Percentiles rank a stretch among this genome's conserved stretches.
phyloP scores from a whole-genome alignment of 129 eudicot genomes.

The Centella asiatica region DNA sequence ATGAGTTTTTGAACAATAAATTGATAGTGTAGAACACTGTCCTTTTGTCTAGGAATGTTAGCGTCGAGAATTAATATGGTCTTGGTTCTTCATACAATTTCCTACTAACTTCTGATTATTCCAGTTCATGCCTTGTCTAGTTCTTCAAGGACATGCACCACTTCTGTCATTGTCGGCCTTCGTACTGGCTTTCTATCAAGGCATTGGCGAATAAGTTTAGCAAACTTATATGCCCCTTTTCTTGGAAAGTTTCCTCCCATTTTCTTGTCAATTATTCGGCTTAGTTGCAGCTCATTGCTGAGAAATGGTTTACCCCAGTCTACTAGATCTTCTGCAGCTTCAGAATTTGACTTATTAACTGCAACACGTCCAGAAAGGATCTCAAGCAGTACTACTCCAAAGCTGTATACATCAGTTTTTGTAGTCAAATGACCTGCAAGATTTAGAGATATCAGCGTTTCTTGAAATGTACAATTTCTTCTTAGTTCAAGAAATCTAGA shows the following conservation, averaged over 20 bases:
- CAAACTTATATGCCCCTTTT: constrained; percentile 29
- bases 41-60: background rate
- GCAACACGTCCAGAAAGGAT: constrained; percentile 36
- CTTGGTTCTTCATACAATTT: background rate
- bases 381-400: constrained; percentile 43
- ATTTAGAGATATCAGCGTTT: background rate
- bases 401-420: constrained; percentile 41
- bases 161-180: constrained; percentile 33
- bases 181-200: constrained; percentile 21
- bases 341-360: constrained; percentile 26
- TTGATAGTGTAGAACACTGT: background rate
- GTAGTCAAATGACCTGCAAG: constrained; percentile 40
- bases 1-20: background rate
- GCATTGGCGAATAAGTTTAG: constrained; percentile 31
- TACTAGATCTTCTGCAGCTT: constrained; percentile 24
- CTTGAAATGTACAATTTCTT: background rate
- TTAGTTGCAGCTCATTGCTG: constrained; percentile 11
- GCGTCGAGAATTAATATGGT: background rate
- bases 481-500: too few species aligned
- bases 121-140: constrained; percentile 16
- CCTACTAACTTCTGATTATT: constrained; percentile 5
- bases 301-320: constrained; percentile 40
- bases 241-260: constrained; percentile 12
- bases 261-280: constrained; percentile 31
- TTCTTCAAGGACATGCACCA: constrained; percentile 22